These are phyloP conservation scores for Fusarium palustre DNA, from an alignment of 2,329 filamentous ascomycete genomes.

Conservation along the genomic window DNA sequence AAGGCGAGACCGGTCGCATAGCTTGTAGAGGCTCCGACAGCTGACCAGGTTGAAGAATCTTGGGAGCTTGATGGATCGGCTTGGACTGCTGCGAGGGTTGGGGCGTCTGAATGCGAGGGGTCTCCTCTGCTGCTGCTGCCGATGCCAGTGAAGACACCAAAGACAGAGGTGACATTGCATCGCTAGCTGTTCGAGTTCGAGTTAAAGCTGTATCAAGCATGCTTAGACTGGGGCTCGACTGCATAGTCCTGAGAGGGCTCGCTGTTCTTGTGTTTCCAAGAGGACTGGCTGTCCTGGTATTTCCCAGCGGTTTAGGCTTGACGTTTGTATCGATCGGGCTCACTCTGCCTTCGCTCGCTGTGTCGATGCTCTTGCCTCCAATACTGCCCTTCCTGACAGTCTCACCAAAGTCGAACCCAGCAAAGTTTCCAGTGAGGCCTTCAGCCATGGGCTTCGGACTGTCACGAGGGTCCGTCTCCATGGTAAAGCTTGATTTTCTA, in stretches of 20 bases:
- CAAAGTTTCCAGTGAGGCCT: constrained; percentile 54
- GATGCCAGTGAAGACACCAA: constrained; percentile 31
- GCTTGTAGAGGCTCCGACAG: constrained; percentile 26
- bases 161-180: constrained; percentile 42
- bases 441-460: constrained; percentile 46
- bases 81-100: constrained; percentile 30
- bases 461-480: constrained; percentile 56
- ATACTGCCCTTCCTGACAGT: constrained; percentile 43
- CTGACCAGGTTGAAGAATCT: constrained; percentile 34
- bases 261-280: constrained; percentile 40
- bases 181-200: constrained; percentile 39
- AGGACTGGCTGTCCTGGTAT: constrained; percentile 41
- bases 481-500: constrained; percentile 61
- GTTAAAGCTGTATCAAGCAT: constrained; percentile 36
- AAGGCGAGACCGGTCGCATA: constrained; percentile 28
- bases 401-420: constrained; percentile 55
- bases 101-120: constrained; percentile 27
- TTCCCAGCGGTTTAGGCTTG: constrained; percentile 30
- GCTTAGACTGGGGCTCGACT: constrained; percentile 42
- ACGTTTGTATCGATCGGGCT: constrained; percentile 37
- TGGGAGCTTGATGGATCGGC: constrained; percentile 21
- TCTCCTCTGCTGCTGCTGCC: constrained; percentile 24
- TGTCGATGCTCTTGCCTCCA: constrained; percentile 31
- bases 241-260: constrained; percentile 43
- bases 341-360: constrained; percentile 28